phyloP scores from a whole-genome alignment of 2,329 filamentous ascomycete species.

The Penicillium brevicompactum region DNA sequence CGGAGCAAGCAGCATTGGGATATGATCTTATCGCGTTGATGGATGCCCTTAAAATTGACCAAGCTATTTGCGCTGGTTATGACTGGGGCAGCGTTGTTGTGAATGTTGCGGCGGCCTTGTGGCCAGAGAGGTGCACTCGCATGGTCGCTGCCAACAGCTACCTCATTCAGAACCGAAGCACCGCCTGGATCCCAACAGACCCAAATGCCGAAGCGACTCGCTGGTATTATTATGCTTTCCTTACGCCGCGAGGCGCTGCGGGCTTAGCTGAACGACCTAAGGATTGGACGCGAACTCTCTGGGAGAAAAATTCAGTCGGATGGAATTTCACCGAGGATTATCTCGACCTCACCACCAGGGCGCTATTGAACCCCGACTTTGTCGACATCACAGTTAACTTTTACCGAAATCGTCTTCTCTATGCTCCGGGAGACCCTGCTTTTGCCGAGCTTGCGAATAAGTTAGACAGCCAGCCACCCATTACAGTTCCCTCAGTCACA shows the following conservation, averaged over 20 bases:
- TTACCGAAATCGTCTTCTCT: conserved; percentile 15
- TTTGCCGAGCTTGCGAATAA: conserved; percentile 2
- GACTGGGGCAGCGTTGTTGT: conserved; percentile 33
- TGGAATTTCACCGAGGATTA: conserved; percentile 25
- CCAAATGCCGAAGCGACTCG: conserved; percentile 22
- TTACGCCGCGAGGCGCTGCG: conserved; percentile 23
- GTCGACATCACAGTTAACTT: conserved; percentile 16
- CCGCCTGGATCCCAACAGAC: conserved; percentile 19
- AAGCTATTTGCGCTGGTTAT: conserved; percentile 30
- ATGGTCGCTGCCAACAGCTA: conserved; percentile 25
- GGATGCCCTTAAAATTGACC: conserved; percentile 25
- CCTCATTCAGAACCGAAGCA: conserved; percentile 18
- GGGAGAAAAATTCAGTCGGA: conserved; percentile 25
- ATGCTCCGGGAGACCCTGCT: conserved; percentile 10
- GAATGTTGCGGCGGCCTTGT: conserved; percentile 26
- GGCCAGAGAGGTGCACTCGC: conserved; percentile 28
- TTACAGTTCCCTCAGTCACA: conserved; percentile 12
- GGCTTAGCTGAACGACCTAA: conserved; percentile 19
- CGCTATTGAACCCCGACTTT: conserved; percentile 15
- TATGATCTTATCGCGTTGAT: conserved; percentile 29
- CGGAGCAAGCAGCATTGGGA: conserved; percentile 30
- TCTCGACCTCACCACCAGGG: conserved; percentile 19
- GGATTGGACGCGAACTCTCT: conserved; percentile 22
- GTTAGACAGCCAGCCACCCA: conserved; percentile 10
- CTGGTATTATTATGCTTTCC: conserved; percentile 31